These are phyloP conservation scores for Auricularia sp. DNA, from an alignment of 768 basidiomycete genomes.

Conservation along the genomic window DNA sequence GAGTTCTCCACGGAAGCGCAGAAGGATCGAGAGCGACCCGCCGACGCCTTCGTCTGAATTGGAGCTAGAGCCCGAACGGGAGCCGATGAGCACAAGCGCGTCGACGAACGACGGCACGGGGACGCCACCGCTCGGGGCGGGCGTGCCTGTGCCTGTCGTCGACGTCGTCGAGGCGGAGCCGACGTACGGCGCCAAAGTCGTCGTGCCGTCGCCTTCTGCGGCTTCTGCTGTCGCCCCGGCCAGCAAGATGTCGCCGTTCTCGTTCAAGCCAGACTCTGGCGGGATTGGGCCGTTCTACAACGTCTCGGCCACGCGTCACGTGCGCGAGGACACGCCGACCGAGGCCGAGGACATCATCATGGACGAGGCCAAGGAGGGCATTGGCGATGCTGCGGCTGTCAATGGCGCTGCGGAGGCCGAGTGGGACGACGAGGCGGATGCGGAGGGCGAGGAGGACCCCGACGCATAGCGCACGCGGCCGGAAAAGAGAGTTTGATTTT, in stretches of 20 bases:
- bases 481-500: background rate
- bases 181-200: background rate
- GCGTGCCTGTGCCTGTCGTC: background rate
- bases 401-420: conserved; percentile 8
- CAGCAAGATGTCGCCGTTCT: background rate
- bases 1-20: background rate
- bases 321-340: background rate
- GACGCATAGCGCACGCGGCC: background rate
- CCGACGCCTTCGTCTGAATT: background rate
- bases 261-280: background rate
- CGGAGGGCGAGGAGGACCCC: conserved; percentile 17
- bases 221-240: background rate
- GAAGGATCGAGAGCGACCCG: background rate
- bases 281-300: background rate
- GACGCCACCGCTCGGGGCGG: background rate
- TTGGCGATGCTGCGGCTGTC: background rate
- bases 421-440: conserved; percentile 15
- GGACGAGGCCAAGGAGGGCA: conserved; percentile 1
- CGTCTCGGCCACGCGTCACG: background rate
- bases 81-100: background rate
- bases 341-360: conserved; percentile 1
- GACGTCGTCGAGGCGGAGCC: background rate
- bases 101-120: background rate
- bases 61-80: background rate
- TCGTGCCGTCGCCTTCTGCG: background rate